phyloP scores from a whole-genome alignment of 768 basidiomycete species.

The Kwoniella sp. region DNA sequence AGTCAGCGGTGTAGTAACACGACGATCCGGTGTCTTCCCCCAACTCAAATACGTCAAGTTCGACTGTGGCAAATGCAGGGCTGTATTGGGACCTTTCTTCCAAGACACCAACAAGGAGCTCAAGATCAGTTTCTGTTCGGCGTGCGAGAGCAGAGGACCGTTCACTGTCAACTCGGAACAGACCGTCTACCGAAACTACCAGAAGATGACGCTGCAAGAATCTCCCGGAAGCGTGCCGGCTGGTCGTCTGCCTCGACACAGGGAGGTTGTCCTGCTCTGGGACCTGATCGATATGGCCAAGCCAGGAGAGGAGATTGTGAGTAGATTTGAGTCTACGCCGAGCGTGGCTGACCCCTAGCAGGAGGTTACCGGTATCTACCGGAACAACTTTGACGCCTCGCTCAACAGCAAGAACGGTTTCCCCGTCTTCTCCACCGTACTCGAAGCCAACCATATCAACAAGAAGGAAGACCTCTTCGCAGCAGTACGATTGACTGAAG shows the following conservation, averaged over 20 bases:
- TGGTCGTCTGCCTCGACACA: slow-evolving; percentile 92
- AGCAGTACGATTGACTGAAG: slow-evolving; percentile 95
- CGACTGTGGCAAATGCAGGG: slow-evolving; percentile 91
- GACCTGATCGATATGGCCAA: slow-evolving; percentile 97
- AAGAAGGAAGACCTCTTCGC: slow-evolving; percentile 99
- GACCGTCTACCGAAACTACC: slow-evolving; percentile 98
- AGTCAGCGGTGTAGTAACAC: slow-evolving; percentile 91
- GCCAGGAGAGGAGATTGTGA: slow-evolving; percentile 87
- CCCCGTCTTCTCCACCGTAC: slow-evolving; percentile 96
- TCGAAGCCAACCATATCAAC: slow-evolving; percentile 97
- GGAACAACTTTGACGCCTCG: slow-evolving; percentile 98
- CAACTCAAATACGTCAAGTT: slow-evolving; percentile 99
- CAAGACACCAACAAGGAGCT: slow-evolving; percentile 95
- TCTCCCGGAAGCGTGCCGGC: slow-evolving; percentile 97
- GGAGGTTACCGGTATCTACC: slow-evolving; percentile 95
- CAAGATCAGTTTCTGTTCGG: slow-evolving; percentile 88
- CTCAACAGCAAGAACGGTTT: slow-evolving; percentile 99
- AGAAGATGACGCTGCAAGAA: slow-evolving; percentile 98
- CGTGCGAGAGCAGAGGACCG: slow-evolving; percentile 92
- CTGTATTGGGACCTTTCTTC: slow-evolving; percentile 93
- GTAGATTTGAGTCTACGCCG: slow-evolving; percentile 60
- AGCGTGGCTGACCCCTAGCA: slow-evolving; percentile 58
- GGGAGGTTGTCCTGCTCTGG: slow-evolving; percentile 95
- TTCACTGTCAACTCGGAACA: slow-evolving; percentile 94
- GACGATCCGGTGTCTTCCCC: slow-evolving; percentile 95